Evolutionary conservation across 306 rosid species (phyloP).

Genomic region (Glycyrrhiza uralensis): DNA sequence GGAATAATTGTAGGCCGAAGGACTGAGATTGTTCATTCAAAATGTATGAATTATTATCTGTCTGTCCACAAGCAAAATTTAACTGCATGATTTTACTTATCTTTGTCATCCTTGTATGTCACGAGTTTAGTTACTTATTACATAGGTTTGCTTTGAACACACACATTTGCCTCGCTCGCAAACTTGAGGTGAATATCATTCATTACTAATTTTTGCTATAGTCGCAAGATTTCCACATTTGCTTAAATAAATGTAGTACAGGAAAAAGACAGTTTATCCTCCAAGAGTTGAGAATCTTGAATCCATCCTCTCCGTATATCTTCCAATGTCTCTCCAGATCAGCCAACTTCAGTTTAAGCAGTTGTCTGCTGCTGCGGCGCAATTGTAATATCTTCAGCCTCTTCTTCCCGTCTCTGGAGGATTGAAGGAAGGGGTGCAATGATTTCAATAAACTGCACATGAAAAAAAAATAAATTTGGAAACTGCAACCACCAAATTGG

Average conservation of each 20-base stretch:
- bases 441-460: slow-evolving; percentile 51
- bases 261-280: neutral
- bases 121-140: no score
- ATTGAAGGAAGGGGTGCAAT: slow-evolving; percentile 57
- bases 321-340: neutral
- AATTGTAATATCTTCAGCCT: slow-evolving; percentile 1
- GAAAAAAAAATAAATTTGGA: neutral
- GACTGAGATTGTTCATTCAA: no score
- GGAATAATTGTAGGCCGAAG: no score
- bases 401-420: slow-evolving; percentile 45
- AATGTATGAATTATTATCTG: no score
- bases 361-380: neutral
- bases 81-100: no score
- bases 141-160: no score
- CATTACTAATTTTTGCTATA: neutral
- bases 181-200: neutral
- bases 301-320: neutral
- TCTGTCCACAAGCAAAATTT: no score
- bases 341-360: neutral
- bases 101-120: no score
- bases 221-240: neutral
- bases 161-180: neutral
- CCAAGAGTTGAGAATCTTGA: neutral
- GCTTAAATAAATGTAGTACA: neutral
- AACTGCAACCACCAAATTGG: neutral